Percentiles rank a stretch among this genome's conserved stretches.
Evolutionary conservation across 768 basidiomycete genomes (phyloP).

Genomic region (Suillus occidentalis): DNA sequence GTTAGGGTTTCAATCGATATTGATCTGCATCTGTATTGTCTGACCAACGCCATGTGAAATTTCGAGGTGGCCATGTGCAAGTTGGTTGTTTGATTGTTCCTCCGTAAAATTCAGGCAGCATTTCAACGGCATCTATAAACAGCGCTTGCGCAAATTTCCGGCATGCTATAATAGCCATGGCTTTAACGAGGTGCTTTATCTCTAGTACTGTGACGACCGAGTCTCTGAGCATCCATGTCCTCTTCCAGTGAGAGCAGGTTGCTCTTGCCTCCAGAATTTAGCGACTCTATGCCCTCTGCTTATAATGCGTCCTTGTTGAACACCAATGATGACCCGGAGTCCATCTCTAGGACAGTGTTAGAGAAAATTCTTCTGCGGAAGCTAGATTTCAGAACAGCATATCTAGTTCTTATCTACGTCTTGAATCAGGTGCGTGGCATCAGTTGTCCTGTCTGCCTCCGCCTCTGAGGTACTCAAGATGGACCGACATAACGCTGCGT

Average conservation of each 20-base stretch:
- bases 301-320: neutral
- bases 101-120: no score
- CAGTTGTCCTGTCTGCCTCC: neutral
- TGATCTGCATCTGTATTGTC: neutral
- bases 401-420: slow-evolving; percentile 43
- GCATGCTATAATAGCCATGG: no score
- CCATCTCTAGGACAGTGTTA: slow-evolving; percentile 27
- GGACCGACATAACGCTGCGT: slow-evolving; percentile 67
- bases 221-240: neutral
- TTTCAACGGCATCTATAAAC: no score
- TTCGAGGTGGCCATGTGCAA: neutral
- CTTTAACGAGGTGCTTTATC: no score
- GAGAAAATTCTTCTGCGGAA: slow-evolving; percentile 42
- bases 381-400: slow-evolving; percentile 41
- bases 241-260: neutral
- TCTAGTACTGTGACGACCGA: no score
- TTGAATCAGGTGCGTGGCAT: slow-evolving; percentile 39
- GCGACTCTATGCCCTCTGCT: neutral
- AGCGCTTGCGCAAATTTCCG: no score
- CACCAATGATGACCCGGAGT: neutral
- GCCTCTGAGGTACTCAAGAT: slow-evolving; percentile 36
- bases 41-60: neutral
- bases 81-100: neutral
- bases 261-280: neutral
- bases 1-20: neutral